Percentiles rank a stretch among this genome's conserved stretches.
phyloP scores from a whole-genome alignment of 2,329 filamentous ascomycete genomes.

The Emmonsiellopsis sp. region DNA sequence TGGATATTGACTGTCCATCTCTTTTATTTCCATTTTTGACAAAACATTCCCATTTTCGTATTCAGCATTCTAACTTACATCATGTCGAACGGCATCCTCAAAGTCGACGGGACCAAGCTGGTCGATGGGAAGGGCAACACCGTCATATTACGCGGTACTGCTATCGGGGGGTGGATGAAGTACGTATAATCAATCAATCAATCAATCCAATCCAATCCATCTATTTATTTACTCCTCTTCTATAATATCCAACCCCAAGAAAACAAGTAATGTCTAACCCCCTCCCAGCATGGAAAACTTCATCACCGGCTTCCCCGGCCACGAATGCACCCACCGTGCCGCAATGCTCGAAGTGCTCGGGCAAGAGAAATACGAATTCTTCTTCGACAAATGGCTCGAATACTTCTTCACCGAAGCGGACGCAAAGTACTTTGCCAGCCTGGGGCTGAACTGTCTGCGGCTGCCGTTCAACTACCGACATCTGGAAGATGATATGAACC shows the following conservation, averaged over 20 bases:
- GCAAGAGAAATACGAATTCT: constrained; percentile 49
- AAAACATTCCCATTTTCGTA: no score
- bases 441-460: constrained; percentile 51
- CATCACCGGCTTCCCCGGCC: constrained; percentile 54
- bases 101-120: constrained; percentile 36
- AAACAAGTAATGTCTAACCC: constrained; percentile 13
- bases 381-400: constrained; percentile 49
- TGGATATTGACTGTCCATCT: no score
- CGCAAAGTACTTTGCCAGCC: constrained; percentile 47
- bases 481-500: constrained; percentile 42
- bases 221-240: no score
- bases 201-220: no score
- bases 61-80: not conserved
- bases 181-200: constrained; percentile 9
- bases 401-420: constrained; percentile 55
- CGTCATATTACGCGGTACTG: constrained; percentile 42
- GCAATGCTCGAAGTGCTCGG: constrained; percentile 47
- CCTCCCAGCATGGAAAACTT: constrained; percentile 49
- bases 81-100: constrained; percentile 30
- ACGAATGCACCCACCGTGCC: constrained; percentile 48
- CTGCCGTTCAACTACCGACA: constrained; percentile 54
- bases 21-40: no score
- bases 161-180: constrained; percentile 40
- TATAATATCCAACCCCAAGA: no score
- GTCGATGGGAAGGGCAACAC: constrained; percentile 37